phyloP scores from a whole-genome alignment of 306 rosid species.

The Dryas alaskensis region DNA sequence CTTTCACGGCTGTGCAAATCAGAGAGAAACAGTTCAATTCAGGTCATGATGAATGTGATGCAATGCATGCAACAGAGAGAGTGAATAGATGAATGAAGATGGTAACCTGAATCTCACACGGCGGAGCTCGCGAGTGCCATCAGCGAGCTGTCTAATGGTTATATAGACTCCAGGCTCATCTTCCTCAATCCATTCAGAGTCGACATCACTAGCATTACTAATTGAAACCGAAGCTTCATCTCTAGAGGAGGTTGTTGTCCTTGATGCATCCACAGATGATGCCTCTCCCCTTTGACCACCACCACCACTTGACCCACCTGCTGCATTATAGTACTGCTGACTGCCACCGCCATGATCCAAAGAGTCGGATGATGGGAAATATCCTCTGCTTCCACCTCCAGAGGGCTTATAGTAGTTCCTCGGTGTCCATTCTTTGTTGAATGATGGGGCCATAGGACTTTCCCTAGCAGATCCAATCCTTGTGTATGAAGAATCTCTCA shows the following conservation, averaged over 20 bases:
- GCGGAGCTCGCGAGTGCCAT: slow-evolving; percentile 80
- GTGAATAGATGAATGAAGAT: not conserved
- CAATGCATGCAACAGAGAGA: not conserved
- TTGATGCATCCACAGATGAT: slow-evolving; percentile 48
- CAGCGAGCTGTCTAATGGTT: slow-evolving; percentile 69
- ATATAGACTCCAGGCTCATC: slow-evolving; percentile 88
- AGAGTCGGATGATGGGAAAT: slow-evolving; percentile 43
- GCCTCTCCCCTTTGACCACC: slow-evolving; percentile 30
- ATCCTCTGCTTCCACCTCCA: slow-evolving; percentile 47
- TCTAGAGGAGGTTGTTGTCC: slow-evolving; percentile 78
- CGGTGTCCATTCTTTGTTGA: slow-evolving; percentile 44
- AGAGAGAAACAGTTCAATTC: not conserved
- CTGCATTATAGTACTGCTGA: slow-evolving; percentile 35
- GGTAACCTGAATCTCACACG: slow-evolving; percentile 90
- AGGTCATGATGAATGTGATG: not conserved
- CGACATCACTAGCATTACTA: slow-evolving; percentile 74
- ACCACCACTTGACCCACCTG: slow-evolving; percentile 25
- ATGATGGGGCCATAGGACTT: slow-evolving; percentile 51
- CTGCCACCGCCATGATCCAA: slow-evolving; percentile 45
- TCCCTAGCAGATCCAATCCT: slow-evolving; percentile 49
- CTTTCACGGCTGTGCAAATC: slow-evolving; percentile 62
- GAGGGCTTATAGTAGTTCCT: slow-evolving; percentile 51
- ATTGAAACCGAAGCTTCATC: slow-evolving; percentile 67
- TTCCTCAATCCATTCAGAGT: slow-evolving; percentile 81
- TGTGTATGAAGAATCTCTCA: slow-evolving; percentile 58